phyloP scores from a whole-genome alignment of 73 alveolate genomes.

The Paramecium biaurelia region DNA sequence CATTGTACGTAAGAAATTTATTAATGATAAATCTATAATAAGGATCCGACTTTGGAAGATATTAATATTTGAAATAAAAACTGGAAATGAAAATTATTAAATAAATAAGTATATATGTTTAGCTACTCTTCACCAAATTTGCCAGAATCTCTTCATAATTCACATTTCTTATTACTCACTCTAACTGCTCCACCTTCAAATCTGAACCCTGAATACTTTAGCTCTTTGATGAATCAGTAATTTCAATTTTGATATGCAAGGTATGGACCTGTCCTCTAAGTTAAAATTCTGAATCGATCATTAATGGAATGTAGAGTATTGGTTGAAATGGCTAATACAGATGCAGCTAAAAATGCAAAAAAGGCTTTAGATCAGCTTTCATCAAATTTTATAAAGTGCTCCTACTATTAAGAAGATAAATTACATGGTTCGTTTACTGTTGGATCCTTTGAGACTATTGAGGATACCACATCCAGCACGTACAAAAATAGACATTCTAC shows the following conservation, averaged over 20 bases:
- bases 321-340: slow-evolving; percentile 22
- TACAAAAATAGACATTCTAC: not conserved
- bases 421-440: not conserved
- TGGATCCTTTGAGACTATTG: slow-evolving; percentile 43
- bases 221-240: slow-evolving; percentile 4
- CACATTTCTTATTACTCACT: not conserved
- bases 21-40: not conserved
- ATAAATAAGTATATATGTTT: slow-evolving; percentile 19
- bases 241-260: not conserved
- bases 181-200: slow-evolving; percentile 37
- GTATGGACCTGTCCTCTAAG: slow-evolving; percentile 33
- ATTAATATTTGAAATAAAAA: not conserved
- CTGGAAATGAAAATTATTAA: slow-evolving; percentile 27
- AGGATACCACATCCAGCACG: slow-evolving; percentile 32
- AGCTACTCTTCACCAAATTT: slow-evolving; percentile 49
- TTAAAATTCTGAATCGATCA: not conserved
- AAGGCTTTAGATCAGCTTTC: slow-evolving; percentile 49
- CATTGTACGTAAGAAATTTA: not conserved
- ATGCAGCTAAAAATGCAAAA: slow-evolving; percentile 44
- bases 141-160: slow-evolving; percentile 14
- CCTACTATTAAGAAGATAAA: slow-evolving; percentile 23
- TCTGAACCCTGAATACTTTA: slow-evolving; percentile 39
- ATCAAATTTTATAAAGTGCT: slow-evolving; percentile 27
- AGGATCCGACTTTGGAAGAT: not conserved
- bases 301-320: not conserved